A percentile compares a stretch with the other conserved stretches of the same genome.
These are phyloP conservation scores for Kluyveromyces wickerhamii DNA, from an alignment of 805 yeast species.

Conservation along the genomic window DNA sequence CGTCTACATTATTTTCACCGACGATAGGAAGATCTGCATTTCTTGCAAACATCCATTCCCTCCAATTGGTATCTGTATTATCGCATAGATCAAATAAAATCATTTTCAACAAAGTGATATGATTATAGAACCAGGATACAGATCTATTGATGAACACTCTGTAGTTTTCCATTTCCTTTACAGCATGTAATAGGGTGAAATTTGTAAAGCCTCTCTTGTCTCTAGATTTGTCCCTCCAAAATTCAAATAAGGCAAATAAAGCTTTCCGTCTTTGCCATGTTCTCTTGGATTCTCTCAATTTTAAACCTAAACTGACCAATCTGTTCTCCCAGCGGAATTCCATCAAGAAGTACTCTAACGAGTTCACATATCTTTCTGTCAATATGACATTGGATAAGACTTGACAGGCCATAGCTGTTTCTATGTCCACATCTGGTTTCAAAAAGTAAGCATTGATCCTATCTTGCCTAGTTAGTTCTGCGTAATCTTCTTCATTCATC, in stretches of 20 bases:
- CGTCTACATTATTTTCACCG: slow-evolving; percentile 17
- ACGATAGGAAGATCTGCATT: slow-evolving; percentile 20
- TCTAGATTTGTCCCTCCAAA: slow-evolving; percentile 31
- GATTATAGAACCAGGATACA: slow-evolving; percentile 32
- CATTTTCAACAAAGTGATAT: slow-evolving; percentile 30
- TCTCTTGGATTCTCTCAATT: slow-evolving; percentile 29
- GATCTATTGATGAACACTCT: slow-evolving; percentile 29
- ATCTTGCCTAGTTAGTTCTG: slow-evolving; percentile 18
- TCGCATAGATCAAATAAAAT: slow-evolving; percentile 30
- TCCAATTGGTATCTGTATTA: slow-evolving; percentile 28
- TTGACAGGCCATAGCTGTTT: slow-evolving; percentile 22
- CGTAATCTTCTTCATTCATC: slow-evolving; percentile 15
- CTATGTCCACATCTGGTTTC: slow-evolving; percentile 22
- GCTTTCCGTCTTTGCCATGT: slow-evolving; percentile 33
- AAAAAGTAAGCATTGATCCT: slow-evolving; percentile 25
- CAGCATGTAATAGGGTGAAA: slow-evolving; percentile 29
- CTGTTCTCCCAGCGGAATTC: slow-evolving; percentile 32
- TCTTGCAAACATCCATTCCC: slow-evolving; percentile 31
- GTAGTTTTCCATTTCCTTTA: slow-evolving; percentile 31
- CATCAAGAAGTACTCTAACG: slow-evolving; percentile 29
- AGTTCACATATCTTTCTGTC: slow-evolving; percentile 29
- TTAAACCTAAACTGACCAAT: slow-evolving; percentile 25
- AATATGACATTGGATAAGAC: slow-evolving; percentile 23
- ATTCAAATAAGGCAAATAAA: slow-evolving; percentile 28
- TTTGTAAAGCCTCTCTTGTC: slow-evolving; percentile 24